phyloP scores from a whole-genome alignment of 768 basidiomycete genomes.

The Pleurotus eryngii region DNA sequence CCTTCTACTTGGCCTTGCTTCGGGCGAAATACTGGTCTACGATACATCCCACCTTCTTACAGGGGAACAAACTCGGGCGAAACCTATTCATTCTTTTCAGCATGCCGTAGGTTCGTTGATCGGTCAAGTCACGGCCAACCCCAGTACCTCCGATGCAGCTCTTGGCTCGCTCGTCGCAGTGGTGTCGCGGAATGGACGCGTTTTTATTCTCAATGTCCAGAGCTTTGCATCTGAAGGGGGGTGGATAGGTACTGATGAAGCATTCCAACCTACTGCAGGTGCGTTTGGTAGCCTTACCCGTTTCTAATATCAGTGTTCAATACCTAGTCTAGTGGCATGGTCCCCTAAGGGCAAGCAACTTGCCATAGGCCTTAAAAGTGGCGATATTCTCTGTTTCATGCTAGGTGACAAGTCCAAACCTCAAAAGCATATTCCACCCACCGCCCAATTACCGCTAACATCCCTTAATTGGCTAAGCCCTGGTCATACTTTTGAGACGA shows the following conservation, averaged over 20 bases:
- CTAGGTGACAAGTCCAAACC: conserved; percentile 49
- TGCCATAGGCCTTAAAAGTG: conserved; percentile 67
- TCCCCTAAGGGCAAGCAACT: conserved; percentile 86
- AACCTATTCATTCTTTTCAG: conserved; percentile 49
- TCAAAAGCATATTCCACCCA: conserved; percentile 61
- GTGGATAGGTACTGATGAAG: conserved; percentile 42
- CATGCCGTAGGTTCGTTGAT: conserved; percentile 37
- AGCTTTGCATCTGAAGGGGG: conserved; percentile 52
- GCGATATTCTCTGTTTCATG: conserved; percentile 68
- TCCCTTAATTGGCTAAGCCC: conserved; percentile 67
- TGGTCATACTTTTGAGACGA: conserved; percentile 63
- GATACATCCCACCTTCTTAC: conserved; percentile 53
- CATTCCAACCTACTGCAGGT: conserved; percentile 59
- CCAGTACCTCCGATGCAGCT: conserved; percentile 44
- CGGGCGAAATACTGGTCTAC: conserved; percentile 59
- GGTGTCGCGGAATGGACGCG: conserved; percentile 43
- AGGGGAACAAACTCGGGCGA: conserved; percentile 34
- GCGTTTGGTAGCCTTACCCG: conserved; percentile 20
- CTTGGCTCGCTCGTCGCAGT: conserved; percentile 60
- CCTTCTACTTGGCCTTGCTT: conserved; percentile 54
- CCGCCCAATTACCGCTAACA: conserved; percentile 43
- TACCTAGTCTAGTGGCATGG: conserved; percentile 61
- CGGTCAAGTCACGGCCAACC: conserved; percentile 62
- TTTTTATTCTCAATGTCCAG: conserved; percentile 58
- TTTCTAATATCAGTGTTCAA: conserved; percentile 6